Evolutionary conservation across 805 yeast species (phyloP), one percentile per base, ranked within the genome.

Genomic region (Ogataea ramenticola): DNA sequence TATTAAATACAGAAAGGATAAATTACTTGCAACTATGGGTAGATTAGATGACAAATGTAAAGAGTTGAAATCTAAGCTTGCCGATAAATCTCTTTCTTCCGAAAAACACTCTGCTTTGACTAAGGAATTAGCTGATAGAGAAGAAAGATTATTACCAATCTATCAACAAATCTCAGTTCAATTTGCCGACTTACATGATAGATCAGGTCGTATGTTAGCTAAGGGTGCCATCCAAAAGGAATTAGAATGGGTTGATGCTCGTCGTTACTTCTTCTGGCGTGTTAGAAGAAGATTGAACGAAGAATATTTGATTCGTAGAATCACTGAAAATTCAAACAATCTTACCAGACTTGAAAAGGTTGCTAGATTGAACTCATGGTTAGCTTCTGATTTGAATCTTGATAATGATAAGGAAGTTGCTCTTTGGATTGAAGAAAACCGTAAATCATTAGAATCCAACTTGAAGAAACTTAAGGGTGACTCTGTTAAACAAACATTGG

Each of bases 211-310:
- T 69, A 93, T 93, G 98, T 66, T 85, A 68, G 95, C 95, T 44
- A 95, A 93, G 77, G 95, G 91, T 46, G 85, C 83, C 46, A 88
- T 93, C 57, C 77, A 84, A 55, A 83, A 85, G 62, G 93, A 88
- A 56, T 68, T 93, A 43, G 80, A 84, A 57, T 90, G 96, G 96
- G 65, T 66, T 39, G 75, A 89, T 41, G 78, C 97, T 27, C 87
- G 99, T 74, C 81, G 98, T 60, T 86, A 76, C 80, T 93, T 93
- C 81, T 93, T 87, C 93, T 93, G 99, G 99, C 82, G 99, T 68
- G 78, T 88, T 49, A 86, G 97, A 71, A 84, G 99, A 70, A 87
- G 96, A 66, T 72, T 93, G 66, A 82, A 86, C 62, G 99, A 93
- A 68, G 95, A 87, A 65, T 87, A 88, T 66, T 71, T 91, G 62